Conservation (phyloP, 768 basidiomycete genomes). For the Tephrocybe sp. region DNA sequence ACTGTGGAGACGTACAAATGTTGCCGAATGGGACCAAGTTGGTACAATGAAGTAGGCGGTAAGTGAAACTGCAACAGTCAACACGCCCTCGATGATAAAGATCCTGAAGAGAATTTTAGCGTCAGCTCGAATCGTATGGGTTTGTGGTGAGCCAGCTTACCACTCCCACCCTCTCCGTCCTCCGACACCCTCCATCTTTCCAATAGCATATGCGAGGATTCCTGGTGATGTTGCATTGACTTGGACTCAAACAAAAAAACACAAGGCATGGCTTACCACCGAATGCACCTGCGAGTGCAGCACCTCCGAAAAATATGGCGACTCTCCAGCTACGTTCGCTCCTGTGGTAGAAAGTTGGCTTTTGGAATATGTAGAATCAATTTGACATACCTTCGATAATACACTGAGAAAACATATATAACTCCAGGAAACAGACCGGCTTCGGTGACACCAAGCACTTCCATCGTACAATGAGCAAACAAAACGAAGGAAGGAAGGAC, state of each 20-base stretch:
- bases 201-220: slow-evolving; percentile 57
- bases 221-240: too few relatives aligned
- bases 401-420: slow-evolving; percentile 59
- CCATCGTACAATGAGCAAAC: not conserved
- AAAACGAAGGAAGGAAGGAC: not conserved
- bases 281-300: slow-evolving; percentile 64
- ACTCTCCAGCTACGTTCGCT: slow-evolving; percentile 61
- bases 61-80: slow-evolving; percentile 50
- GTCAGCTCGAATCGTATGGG: too few relatives aligned
- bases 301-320: slow-evolving; percentile 61
- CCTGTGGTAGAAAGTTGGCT: slow-evolving; percentile 27
- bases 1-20: slow-evolving; percentile 41
- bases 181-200: slow-evolving; percentile 62
- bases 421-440: slow-evolving; percentile 63
- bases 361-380: not conserved
- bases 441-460: slow-evolving; percentile 58
- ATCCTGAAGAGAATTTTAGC: slow-evolving; percentile 36
- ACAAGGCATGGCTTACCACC: slow-evolving; percentile 43
- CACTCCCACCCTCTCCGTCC: slow-evolving; percentile 63
- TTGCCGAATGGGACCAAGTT: slow-evolving; percentile 58
- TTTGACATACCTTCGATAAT: slow-evolving; percentile 43
- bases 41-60: slow-evolving; percentile 55
- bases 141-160: slow-evolving; percentile 27
- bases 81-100: slow-evolving; percentile 55
- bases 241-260: too few relatives aligned